These are phyloP conservation scores for Falciphora oryzae DNA, from an alignment of 2,329 filamentous ascomycete genomes.

Conservation along the genomic window DNA sequence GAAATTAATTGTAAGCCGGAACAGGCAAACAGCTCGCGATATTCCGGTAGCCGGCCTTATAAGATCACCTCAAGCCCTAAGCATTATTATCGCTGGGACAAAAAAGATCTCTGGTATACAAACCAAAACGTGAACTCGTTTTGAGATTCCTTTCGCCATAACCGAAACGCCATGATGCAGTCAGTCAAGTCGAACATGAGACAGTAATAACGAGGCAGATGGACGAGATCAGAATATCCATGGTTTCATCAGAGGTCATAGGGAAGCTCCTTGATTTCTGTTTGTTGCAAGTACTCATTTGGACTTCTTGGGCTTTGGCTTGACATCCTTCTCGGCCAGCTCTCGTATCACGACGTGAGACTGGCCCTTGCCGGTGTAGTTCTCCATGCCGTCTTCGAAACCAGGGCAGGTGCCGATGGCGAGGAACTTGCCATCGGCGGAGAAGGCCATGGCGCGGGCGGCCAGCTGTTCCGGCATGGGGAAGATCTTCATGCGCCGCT, in stretches of 20 bases:
- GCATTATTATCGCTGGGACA: too few species aligned
- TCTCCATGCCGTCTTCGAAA: constrained; percentile 81
- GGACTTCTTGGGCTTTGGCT: constrained; percentile 53
- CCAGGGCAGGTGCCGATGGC: constrained; percentile 79
- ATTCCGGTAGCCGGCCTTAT: too few species aligned
- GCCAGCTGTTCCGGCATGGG: constrained; percentile 47
- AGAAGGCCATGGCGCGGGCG: constrained; percentile 73
- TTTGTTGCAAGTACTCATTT: constrained; percentile 2
- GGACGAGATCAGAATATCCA: neutral
- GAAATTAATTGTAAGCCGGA: too few species aligned
- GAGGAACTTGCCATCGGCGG: constrained; percentile 67
- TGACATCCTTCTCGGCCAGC: constrained; percentile 80
- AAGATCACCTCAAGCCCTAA: too few species aligned
- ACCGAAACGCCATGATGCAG: neutral
- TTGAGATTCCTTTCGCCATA: neutral
- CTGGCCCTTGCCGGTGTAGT: constrained; percentile 65
- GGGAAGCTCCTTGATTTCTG: neutral
- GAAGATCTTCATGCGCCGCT: constrained; percentile 85
- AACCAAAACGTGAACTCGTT: neutral
- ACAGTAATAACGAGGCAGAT: neutral
- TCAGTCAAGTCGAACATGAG: too few species aligned
- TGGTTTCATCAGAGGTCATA: neutral
- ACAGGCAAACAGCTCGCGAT: too few species aligned
- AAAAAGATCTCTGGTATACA: neutral
- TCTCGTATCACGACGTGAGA: constrained; percentile 78